Percentiles rank a stretch among this genome's conserved stretches.
phyloP scores from a whole-genome alignment of 2,329 filamentous ascomycete species.

The Trichoderma guizhouense region DNA sequence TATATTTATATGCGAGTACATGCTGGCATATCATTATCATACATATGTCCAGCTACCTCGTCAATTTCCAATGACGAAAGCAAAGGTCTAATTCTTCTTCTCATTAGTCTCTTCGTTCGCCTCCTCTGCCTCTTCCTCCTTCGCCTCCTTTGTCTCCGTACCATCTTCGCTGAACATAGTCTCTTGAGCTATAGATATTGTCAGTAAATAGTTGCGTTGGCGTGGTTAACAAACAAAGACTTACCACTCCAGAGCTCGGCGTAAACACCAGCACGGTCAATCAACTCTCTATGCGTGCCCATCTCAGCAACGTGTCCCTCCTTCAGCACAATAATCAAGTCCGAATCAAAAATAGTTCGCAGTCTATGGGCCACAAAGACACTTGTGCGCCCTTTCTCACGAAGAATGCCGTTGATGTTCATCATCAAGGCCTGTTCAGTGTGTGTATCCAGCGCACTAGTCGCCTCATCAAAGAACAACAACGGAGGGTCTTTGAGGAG shows the following conservation, averaged over 20 bases:
- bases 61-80: background rate
- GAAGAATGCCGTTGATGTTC: slow-evolving; percentile 89
- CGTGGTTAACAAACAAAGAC: background rate
- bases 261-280: slow-evolving; percentile 77
- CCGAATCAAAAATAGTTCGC: slow-evolving; percentile 88
- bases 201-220: background rate
- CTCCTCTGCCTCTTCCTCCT: slow-evolving; percentile 28
- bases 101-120: slow-evolving; percentile 22
- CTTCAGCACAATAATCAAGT: slow-evolving; percentile 87
- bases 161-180: slow-evolving; percentile 52
- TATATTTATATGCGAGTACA: background rate
- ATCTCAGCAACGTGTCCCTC: slow-evolving; percentile 82
- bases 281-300: slow-evolving; percentile 80
- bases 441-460: slow-evolving; percentile 86
- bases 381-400: slow-evolving; percentile 83
- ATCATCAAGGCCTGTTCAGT: slow-evolving; percentile 86
- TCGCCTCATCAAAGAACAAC: slow-evolving; percentile 94
- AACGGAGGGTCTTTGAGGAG: slow-evolving; percentile 86
- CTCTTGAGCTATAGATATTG: slow-evolving; percentile 53
- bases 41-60: background rate
- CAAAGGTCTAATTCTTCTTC: slow-evolving; percentile 20
- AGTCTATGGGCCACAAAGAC: slow-evolving; percentile 93
- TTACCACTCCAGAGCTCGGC: slow-evolving; percentile 85
- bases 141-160: slow-evolving; percentile 36
- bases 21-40: background rate